Conservation (phyloP, 2,329 filamentous ascomycete species). For the Nannizzia gypsea region DNA sequence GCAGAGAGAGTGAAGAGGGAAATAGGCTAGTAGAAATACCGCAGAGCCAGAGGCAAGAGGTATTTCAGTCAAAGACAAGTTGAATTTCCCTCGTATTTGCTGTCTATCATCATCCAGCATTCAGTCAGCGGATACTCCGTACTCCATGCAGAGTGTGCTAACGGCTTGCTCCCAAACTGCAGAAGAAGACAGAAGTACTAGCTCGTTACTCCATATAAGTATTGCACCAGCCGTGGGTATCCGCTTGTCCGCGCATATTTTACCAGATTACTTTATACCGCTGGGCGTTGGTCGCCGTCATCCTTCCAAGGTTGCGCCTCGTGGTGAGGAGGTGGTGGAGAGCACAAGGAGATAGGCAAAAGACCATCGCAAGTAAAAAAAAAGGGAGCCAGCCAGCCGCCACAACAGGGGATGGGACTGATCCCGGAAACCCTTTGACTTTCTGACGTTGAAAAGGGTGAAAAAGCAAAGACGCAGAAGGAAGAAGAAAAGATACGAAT, state of each 20-base stretch:
- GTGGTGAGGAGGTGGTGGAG: neutral
- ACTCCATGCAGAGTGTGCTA: neutral
- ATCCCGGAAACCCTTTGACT: neutral
- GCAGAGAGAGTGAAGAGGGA: neutral
- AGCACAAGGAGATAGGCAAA: too few relatives aligned
- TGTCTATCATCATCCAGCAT: too few relatives aligned
- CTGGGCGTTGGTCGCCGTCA: neutral
- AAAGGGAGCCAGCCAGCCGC: neutral
- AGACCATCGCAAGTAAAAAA: neutral
- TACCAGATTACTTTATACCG: neutral
- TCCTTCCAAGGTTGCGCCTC: neutral
- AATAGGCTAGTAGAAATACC: neutral
- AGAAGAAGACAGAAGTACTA: neutral
- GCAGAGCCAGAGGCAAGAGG: neutral
- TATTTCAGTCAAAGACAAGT: neutral
- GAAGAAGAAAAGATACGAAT: neutral
- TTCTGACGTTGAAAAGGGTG: neutral
- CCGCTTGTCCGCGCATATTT: neutral
- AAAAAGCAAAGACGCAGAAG: neutral
- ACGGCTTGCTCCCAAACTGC: neutral
- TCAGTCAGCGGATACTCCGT: too few relatives aligned
- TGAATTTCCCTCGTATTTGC: neutral
- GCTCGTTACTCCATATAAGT: neutral
- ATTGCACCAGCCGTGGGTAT: neutral
- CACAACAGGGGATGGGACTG: neutral